These are phyloP conservation scores for Torrubiella hemipterigena DNA, from an alignment of 2,329 filamentous ascomycete genomes.

Conservation along the genomic window DNA sequence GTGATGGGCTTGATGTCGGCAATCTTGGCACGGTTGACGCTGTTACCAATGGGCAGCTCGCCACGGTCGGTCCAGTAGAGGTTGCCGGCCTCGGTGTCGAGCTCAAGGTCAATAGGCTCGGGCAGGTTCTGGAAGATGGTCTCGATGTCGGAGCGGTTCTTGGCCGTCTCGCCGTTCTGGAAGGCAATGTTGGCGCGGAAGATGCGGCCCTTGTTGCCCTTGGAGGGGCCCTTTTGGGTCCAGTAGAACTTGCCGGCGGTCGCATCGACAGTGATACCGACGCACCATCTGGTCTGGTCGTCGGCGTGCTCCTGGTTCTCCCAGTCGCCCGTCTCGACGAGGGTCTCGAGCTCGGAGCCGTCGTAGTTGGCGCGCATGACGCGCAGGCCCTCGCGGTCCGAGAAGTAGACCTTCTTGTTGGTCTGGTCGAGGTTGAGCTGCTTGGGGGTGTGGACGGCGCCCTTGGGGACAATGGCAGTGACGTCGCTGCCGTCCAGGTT, in stretches of 20 bases:
- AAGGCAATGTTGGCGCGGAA: conserved; percentile 33
- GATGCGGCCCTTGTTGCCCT: conserved; percentile 37
- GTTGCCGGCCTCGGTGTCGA: conserved; percentile 29
- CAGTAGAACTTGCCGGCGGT: conserved; percentile 38
- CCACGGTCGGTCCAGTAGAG: conserved; percentile 53
- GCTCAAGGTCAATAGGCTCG: conserved; percentile 45
- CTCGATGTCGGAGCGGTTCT: conserved; percentile 26
- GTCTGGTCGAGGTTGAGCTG: conserved; percentile 22
- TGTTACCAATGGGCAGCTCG: conserved; percentile 42
- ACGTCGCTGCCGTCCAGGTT: conserved; percentile 36
- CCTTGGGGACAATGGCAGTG: conserved; percentile 26
- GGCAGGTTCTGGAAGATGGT: conserved; percentile 31
- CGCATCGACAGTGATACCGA: conserved; percentile 38
- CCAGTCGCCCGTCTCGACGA: conserved; percentile 23
- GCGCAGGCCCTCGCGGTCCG: conserved; percentile 30
- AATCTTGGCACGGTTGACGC: conserved; percentile 27
- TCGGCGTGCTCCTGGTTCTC: conserved; percentile 11
- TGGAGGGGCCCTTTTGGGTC: conserved; percentile 46
- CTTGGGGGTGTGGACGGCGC: conserved; percentile 36
- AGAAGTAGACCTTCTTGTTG: conserved; percentile 25
- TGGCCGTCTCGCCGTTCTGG: conserved; percentile 18
- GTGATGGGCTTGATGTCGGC: conserved; percentile 2
- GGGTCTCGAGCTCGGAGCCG: conserved; percentile 22
- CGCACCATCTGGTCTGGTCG: conserved; percentile 35
- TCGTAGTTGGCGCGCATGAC: conserved; percentile 26